Percentiles rank a stretch among this genome's conserved stretches.
phyloP scores from a whole-genome alignment of 352 stramenopile species.

The Thraustochytrium aureum region DNA sequence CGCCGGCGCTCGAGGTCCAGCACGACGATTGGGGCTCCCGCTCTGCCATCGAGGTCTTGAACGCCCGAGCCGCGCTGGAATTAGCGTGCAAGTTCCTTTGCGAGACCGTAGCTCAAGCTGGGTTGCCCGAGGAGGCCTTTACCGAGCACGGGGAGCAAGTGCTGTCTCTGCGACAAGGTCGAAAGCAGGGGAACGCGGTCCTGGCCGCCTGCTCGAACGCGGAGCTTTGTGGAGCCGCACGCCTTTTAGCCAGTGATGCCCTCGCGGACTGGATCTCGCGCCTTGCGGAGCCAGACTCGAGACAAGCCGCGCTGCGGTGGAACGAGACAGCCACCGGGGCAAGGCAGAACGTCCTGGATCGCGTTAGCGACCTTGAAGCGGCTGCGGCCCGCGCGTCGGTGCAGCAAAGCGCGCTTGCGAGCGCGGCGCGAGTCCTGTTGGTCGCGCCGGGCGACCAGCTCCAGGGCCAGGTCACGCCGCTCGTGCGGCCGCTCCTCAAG shows the following conservation, averaged over 20 bases:
- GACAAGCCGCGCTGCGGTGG: conserved; percentile 14
- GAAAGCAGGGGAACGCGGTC: background rate
- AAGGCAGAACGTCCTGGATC: background rate
- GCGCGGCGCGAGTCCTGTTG: background rate
- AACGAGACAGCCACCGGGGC: conserved; percentile 16
- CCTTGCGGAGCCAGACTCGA: conserved; percentile 16
- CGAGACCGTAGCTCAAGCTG: background rate
- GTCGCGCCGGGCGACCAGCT: background rate
- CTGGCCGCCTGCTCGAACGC: background rate
- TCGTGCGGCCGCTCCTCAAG: background rate
- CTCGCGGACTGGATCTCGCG: background rate
- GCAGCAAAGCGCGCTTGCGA: background rate
- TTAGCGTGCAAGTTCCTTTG: background rate
- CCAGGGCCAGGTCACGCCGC: background rate
- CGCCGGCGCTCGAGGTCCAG: too few relatives aligned
- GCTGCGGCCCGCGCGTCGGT: background rate
- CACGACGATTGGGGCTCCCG: conserved; percentile 6
- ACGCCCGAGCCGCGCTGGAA: background rate
- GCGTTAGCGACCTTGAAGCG: background rate
- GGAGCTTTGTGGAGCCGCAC: background rate
- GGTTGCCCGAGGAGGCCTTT: background rate
- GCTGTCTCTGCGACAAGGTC: background rate
- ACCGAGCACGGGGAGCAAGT: background rate
- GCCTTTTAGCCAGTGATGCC: background rate
- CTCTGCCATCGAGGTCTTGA: background rate